Evolutionary conservation across 495 filamentous ascomycete species (phyloP), one percentile per base, ranked within the genome.

Genomic region (Elasticomyces elasticus): DNA sequence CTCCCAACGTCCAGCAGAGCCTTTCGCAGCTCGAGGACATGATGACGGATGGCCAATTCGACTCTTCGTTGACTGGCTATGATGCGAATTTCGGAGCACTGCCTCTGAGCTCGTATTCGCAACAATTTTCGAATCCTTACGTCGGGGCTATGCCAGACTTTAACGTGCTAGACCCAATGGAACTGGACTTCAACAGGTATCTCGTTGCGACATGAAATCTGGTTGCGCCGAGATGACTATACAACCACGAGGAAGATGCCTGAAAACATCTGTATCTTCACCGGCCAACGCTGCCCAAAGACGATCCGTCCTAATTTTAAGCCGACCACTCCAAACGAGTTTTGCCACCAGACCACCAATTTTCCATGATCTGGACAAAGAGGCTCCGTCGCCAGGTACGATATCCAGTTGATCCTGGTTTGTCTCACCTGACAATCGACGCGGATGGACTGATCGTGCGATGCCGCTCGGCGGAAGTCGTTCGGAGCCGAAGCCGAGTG

Each of bases 131-230:
- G 11, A 50, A 48, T 37, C 24, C 33, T 9, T 28, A 51, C 10
- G 24, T 19, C 47, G 41, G 42, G 22, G n/a, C 15, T 15, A 31
- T 19, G 33, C 33, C 7, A 17, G 35, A 40, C 13, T 40, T 40
- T 17, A 40, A 40, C 13, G 5, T 17, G 50, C 38, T 51, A 5
- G 49, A 51, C 33, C 49, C 49, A 9, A 54, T 49, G 45, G 52
- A 55, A 17, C 22, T 49, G 28, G 50, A 52, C 10, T 43, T 52
- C 25, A 49, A 15, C 25, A 49, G 22, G 7, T 49, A 30, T 19
- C 17, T 49, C 2, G 31, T 10, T n/a, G 10, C n/a, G 31, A 37
- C 31, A n/a, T 10, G 31, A 10, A n/a, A 37, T n/a, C 31, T 10
- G 31, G 31, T 10, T n/a, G n/a, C n/a, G n/a, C n/a, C n/a, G n/a